Evolutionary conservation across 306 rosid species (phyloP), one percentile per base, ranked within the genome.

Genomic region (Castanopsis chinensis): DNA sequence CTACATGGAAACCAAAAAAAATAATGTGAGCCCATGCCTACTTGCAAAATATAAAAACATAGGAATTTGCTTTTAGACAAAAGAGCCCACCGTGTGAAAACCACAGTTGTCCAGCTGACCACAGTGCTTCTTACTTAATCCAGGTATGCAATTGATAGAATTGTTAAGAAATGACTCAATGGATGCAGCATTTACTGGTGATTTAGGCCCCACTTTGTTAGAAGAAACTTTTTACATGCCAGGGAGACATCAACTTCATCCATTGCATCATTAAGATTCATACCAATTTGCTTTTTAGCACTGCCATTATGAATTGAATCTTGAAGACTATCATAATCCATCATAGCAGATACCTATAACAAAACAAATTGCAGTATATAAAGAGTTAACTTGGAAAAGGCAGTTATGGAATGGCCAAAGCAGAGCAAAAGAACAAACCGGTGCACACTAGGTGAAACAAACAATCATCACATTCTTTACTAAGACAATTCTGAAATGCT

Each of bases 61-160:
- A 72, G 71, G 64, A 65, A 41, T 35, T 68, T 51, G 9, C 32
- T 63, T 70, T 78, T 78, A 64, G 79, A 71, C 74, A 60, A 69
- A 83, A 85, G 75, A 82, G 84, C 99, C 72, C 85, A 91, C 99
- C 52, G 98, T 95, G 76, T 95, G 90, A 81, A 95, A 90, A 78
- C 99, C 98, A 82, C 86, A 80, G 65, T 83, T 78, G 55, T 93
- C 97, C 55, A 93, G 89, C 90, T 87, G 96, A 60, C 3, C 79
- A 56, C 32, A 45, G 19, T 78, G 83, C 91, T 85, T 87, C 84
- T 88, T 95, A 78, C 87, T 91, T 83, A 92, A 81, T 84, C 92
- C 98, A 77, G 81, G 87, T 73, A 95, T 43, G 80, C 77, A 92
- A 82, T 67, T 82, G 75, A 93, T 56, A 70, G 93, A 70, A 76